Conservation (phyloP, 202 grass and related monocot species). For the Zizania palustris region DNA sequence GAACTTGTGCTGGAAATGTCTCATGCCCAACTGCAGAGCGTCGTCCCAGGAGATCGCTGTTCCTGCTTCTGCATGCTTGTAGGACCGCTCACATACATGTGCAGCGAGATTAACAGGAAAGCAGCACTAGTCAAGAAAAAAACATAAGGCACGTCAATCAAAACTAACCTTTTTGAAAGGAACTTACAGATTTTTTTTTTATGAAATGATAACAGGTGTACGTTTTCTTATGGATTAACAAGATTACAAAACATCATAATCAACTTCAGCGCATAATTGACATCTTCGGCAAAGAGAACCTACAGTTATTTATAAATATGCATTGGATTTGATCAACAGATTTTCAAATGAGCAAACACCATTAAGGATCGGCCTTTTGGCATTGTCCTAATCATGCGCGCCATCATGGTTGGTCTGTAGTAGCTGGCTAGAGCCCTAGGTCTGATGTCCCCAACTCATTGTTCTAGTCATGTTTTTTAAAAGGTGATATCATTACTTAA, state of each 20-base stretch:
- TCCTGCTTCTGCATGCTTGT: slow-evolving; percentile 71
- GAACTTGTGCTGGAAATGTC: slow-evolving; percentile 79
- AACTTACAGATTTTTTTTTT: not conserved
- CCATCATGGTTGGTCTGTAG: not conserved
- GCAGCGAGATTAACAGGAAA: slow-evolving; percentile 68
- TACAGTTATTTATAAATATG: slow-evolving; percentile 2
- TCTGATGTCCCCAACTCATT: slow-evolving; percentile 9
- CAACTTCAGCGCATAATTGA: slow-evolving; percentile 8
- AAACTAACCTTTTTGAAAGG: slow-evolving; percentile 19
- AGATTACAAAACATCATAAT: not conserved
- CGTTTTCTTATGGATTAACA: not conserved
- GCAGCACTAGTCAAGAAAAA: slow-evolving; percentile 63
- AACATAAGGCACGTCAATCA: slow-evolving; percentile 24
- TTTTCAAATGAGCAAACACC: slow-evolving; percentile 11
- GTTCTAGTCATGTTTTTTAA: not conserved
- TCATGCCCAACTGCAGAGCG: slow-evolving; percentile 59
- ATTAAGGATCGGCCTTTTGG: not conserved
- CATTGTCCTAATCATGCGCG: not conserved
- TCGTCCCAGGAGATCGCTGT: slow-evolving; percentile 84
- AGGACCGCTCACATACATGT: slow-evolving; percentile 61
- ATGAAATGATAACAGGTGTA: not conserved
- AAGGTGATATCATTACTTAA: not conserved
- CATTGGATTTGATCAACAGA: not conserved
- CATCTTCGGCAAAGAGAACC: not conserved
- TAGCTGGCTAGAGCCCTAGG: not conserved